phyloP scores from a whole-genome alignment of 2,329 filamentous ascomycete species.

The Diaporthe longicolla region DNA sequence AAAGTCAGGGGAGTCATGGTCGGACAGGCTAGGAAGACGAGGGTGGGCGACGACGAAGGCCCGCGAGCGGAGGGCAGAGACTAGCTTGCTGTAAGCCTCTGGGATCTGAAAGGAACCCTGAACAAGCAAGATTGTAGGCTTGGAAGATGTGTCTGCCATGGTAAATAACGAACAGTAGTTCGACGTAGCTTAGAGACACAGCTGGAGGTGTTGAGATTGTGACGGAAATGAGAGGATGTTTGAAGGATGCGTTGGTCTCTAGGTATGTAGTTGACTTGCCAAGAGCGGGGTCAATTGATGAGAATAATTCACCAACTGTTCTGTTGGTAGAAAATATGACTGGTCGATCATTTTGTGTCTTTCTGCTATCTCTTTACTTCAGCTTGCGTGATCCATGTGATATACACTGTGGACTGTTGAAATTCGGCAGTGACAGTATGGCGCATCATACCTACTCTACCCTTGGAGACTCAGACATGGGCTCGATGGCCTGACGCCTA shows the following conservation, averaged over 20 bases:
- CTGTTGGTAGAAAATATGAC: not conserved
- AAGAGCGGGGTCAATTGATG: not conserved
- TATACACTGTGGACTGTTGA: too few relatives aligned
- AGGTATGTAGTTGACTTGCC: not conserved
- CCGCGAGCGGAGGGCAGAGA: slow-evolving; percentile 2
- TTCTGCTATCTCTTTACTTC: too few relatives aligned
- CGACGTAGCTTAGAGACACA: not conserved
- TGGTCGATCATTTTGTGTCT: too few relatives aligned
- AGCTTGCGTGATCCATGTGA: too few relatives aligned
- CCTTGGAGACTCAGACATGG: too few relatives aligned
- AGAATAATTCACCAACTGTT: not conserved
- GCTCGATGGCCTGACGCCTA: too few relatives aligned
- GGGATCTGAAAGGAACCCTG: slow-evolving; percentile 29
- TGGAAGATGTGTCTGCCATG: not conserved
- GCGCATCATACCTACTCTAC: too few relatives aligned
- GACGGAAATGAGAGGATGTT: not conserved
- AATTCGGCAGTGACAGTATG: too few relatives aligned
- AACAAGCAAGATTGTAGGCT: slow-evolving; percentile 14
- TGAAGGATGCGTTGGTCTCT: not conserved
- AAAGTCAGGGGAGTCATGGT: slow-evolving; percentile 22
- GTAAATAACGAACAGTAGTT: not conserved
- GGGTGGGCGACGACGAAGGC: slow-evolving; percentile 28
- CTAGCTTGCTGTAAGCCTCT: slow-evolving; percentile 16
- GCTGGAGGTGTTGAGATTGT: not conserved
- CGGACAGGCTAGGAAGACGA: not conserved